Base-by-base conservation (phyloP, 1,284 basidiomycete species). In the Sporisorium exsertum region DNA sequence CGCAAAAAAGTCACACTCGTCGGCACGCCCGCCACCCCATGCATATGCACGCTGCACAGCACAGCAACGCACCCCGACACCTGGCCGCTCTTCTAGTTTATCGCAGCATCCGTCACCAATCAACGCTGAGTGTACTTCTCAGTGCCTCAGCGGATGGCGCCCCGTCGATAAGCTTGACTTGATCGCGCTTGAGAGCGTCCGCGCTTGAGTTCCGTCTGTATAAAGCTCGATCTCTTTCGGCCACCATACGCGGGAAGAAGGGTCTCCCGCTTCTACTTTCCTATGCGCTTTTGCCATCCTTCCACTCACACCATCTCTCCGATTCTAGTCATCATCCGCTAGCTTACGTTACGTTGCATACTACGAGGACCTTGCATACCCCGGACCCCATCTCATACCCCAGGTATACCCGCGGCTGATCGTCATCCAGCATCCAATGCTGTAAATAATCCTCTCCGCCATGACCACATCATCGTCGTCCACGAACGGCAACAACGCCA, bases 151-250 rank as follows among this genome's bases (percentile, higher is more conserved):
- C 32, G 15, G 9, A 15, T 18, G 27, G 9, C 9, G 22, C 26
- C 26, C n/a, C 16, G 29, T 29, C 47, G 27, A 49, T 49, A 35
- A 51, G 50, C 51, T 53, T 37, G 22, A 16, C 24, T 53, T 37
- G 22, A 16, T 22, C 37, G 37, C 18, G 37, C 37, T 40, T 4
- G 18, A 37, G 18, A 16, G 50, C 47, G 27, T 18, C 69, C 69
- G 69, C 69, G 69, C 69, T 51, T 58, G 26, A 20, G 26, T 10
- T 47, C 69, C 69, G 69, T 33, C 45, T 61, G 65, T 71, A 71
- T 62, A 71, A 62, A 7, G 40, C 9, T 8, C 15, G 2, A 10
- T 22, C 22, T 27, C n/a, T 29, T 35, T 40, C 63, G 61, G 53
- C 50, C 20, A 26, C 33, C 40, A 27, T 6, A 64, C 67, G 61